Evolutionary conservation across 148 eudicot species (phyloP).

Genomic region (Arbutus unedo): DNA sequence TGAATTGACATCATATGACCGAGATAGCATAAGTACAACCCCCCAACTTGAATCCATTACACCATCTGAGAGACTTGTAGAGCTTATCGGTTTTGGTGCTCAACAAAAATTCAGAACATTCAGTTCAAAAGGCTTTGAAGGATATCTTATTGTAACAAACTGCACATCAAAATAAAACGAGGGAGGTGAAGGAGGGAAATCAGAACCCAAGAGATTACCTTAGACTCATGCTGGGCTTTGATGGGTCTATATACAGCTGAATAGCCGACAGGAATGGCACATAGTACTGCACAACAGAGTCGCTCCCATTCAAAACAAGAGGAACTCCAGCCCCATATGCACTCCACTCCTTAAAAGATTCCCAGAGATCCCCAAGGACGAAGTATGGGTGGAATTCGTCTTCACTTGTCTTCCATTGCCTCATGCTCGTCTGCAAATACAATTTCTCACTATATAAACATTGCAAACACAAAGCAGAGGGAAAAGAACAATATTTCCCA

Average conservation of each 20-base stretch:
- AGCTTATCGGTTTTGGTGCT: neutral
- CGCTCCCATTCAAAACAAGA: conserved; percentile 61
- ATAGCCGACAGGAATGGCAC: conserved; percentile 88
- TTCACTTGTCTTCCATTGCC: conserved; percentile 48
- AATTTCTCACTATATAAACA: conserved; percentile 12
- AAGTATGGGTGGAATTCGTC: conserved; percentile 59
- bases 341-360: conserved; percentile 94
- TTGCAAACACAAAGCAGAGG: neutral
- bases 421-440: conserved; percentile 54
- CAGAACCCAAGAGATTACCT: conserved; percentile 42
- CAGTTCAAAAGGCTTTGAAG: neutral
- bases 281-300: conserved; percentile 88
- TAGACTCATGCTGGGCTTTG: conserved; percentile 36
- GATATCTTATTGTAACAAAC: neutral
- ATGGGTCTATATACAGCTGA: conserved; percentile 73
- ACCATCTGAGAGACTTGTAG: neutral
- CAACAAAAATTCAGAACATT: neutral
- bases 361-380: conserved; percentile 91
- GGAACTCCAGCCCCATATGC: conserved; percentile 97
- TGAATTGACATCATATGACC: neutral
- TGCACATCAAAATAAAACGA: neutral
- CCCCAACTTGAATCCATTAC: neutral
- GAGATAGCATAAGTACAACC: neutral
- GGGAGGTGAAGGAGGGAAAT: neutral
- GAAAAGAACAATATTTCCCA: neutral